Evolutionary conservation across 768 basidiomycete genomes (phyloP).

Genomic region (Termitomyces sp.): DNA sequence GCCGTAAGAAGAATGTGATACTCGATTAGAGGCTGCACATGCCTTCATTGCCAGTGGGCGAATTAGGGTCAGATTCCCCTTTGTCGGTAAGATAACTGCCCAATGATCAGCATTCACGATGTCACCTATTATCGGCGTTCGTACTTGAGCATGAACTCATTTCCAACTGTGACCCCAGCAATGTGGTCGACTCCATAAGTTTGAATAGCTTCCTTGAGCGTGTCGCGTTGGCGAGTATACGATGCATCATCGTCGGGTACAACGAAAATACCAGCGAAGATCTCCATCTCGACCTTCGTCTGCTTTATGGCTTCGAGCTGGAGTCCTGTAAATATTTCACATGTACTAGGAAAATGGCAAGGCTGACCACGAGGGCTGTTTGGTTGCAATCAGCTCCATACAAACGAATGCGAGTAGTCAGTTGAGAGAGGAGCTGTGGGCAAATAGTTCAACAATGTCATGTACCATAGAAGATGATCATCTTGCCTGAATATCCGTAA

Average conservation of each 20-base stretch:
- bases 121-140: neutral
- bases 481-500: constrained; percentile 66
- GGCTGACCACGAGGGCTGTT: constrained; percentile 64
- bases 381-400: constrained; percentile 90
- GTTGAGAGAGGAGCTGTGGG: constrained; percentile 72
- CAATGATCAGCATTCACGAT: neutral
- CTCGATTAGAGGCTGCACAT: neutral
- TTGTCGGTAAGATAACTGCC: constrained; percentile 56
- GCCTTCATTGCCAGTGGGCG: constrained; percentile 47
- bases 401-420: constrained; percentile 75
- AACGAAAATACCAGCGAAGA: constrained; percentile 74
- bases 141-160: constrained; percentile 85
- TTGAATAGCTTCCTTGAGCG: constrained; percentile 63
- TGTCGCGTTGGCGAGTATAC: constrained; percentile 67
- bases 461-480: neutral
- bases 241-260: constrained; percentile 54
- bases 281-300: constrained; percentile 81
- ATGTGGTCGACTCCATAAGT: constrained; percentile 78
- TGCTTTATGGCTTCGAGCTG: constrained; percentile 84
- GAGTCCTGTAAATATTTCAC: neutral
- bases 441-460: constrained; percentile 4
- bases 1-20: neutral
- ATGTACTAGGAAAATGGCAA: neutral
- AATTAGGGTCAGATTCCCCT: constrained; percentile 52
- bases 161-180: constrained; percentile 84